phyloP scores from a whole-genome alignment of 2,329 filamentous ascomycete species.

The Celoporthe dispersa region DNA sequence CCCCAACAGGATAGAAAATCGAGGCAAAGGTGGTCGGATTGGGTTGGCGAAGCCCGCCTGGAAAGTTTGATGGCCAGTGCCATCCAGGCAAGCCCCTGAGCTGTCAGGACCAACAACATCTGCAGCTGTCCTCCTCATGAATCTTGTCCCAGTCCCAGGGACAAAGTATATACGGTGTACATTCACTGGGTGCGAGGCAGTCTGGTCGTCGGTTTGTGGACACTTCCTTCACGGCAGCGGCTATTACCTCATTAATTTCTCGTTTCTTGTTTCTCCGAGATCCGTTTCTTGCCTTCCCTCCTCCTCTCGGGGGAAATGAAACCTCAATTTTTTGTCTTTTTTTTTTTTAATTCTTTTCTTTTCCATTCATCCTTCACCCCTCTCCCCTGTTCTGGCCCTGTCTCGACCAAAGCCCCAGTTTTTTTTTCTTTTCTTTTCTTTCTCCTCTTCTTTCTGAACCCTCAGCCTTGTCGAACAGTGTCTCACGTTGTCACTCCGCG shows the following conservation, averaged over 20 bases:
- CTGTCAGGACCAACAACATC: background rate
- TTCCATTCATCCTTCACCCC: no score
- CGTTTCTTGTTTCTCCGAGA: background rate
- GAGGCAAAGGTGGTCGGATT: no score
- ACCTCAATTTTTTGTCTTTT: background rate
- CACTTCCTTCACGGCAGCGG: background rate
- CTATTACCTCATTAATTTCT: background rate
- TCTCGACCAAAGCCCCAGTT: background rate
- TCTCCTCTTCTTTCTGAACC: background rate
- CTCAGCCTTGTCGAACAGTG: conserved; percentile 12
- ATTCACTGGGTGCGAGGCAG: background rate
- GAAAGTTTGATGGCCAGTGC: background rate
- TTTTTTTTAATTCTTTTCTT: no score
- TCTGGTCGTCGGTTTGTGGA: background rate
- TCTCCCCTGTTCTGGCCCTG: background rate
- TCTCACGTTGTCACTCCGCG: conserved; percentile 4
- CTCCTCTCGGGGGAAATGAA: background rate
- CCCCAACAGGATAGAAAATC: background rate
- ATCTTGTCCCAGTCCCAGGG: background rate
- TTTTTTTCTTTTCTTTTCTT: background rate
- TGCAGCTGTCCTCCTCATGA: background rate
- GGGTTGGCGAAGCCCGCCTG: background rate
- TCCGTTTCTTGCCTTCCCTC: background rate
- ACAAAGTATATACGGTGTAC: background rate
- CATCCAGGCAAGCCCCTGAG: conserved; percentile 8